Evolutionary conservation across 78 protist species (phyloP).

Genomic region (Pelomyxa schiedti): DNA sequence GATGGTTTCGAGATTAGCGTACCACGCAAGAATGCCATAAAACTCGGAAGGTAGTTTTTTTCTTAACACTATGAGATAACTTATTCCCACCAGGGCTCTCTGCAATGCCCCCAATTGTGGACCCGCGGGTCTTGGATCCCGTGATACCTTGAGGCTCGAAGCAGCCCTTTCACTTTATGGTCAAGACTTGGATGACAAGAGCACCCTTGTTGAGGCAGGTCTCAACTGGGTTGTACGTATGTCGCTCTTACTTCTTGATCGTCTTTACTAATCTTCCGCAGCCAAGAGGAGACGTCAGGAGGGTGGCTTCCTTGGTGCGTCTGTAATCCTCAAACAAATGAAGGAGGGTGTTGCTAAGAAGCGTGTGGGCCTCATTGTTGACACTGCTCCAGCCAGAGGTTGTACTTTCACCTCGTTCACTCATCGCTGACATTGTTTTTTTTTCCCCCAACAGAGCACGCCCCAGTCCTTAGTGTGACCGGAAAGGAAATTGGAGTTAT

Average conservation of each 20-base stretch:
- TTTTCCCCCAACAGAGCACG: not conserved
- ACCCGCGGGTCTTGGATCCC: slow-evolving; percentile 88
- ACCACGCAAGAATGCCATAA: slow-evolving; percentile 7
- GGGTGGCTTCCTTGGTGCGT: slow-evolving; percentile 87
- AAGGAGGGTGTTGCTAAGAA: slow-evolving; percentile 28
- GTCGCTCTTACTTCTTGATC: not conserved
- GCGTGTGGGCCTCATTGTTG: slow-evolving; percentile 60
- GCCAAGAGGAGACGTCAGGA: slow-evolving; percentile 57
- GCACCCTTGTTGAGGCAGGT: slow-evolving; percentile 74
- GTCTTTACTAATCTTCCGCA: not conserved
- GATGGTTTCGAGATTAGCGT: slow-evolving; percentile 94
- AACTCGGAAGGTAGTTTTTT: too few species aligned
- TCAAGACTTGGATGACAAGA: slow-evolving; percentile 74
- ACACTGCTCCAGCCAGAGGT: slow-evolving; percentile 84
- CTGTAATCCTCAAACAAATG: slow-evolving; percentile 60
- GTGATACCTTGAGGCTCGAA: slow-evolving; percentile 92
- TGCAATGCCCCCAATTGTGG: slow-evolving; percentile 23
- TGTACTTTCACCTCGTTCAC: too few species aligned
- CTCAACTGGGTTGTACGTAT: slow-evolving; percentile 74
- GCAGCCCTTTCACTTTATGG: slow-evolving; percentile 96
- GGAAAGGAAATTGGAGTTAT: slow-evolving; percentile 60
- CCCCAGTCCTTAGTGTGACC: not conserved
- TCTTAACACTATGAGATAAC: too few species aligned
- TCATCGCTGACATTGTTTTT: not conserved
- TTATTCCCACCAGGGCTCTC: slow-evolving; percentile 22